Base-by-base conservation (phyloP, 2,329 filamentous ascomycete genomes). In the Microdochium bolleyi region DNA sequence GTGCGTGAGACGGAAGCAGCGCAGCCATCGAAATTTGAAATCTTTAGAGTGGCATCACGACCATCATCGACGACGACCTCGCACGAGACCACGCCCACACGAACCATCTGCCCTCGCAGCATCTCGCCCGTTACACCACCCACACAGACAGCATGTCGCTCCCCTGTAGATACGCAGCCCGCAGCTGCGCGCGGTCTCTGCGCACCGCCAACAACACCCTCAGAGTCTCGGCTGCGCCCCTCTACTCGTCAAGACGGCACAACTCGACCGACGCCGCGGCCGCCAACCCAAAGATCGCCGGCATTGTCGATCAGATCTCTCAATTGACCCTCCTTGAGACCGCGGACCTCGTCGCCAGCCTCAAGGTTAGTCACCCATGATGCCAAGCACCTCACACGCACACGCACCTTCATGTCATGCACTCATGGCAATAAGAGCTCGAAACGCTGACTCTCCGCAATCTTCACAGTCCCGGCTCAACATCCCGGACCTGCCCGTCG, bases 241-340 rank as follows among this genome's bases (percentile, higher is more conserved):
- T 75, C 52, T 74, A 74, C 53, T 66, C 71, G 44, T 68, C 83
- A 67, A 84, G 88, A 74, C 84, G 94, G 82, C 92, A 89, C 87
- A 88, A 94, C 73, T 92, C 90, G 57, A 92, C 90, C 62, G 88
- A 92, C 64, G 84, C 83, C 53, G 77, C 78, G 52, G 73, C 77
- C 53, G 70, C 81, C 63, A 95, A 89, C 74, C 91, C 94, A 58
- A 99, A 99, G 82, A 96, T 99, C 65, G 73, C 85, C 62, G 83
- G 82, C 55, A 99, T 99, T 67, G 94, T 99, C 66, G 92, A 99
- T 71, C 92, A 99, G 75, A 99, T 99, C 73, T 95, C 92, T 75
- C 86, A 94, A 82, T 87, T 99, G 82, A 99, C 92, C 48, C 80
- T 99, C 54, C 77, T 99, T 64, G 95, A 99, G 82, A 99, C 94